Percentiles rank a stretch among this genome's conserved stretches.
Evolutionary conservation across 1,139 yeast genomes (phyloP).

Genomic region (Magnusiomyces clavatus): DNA sequence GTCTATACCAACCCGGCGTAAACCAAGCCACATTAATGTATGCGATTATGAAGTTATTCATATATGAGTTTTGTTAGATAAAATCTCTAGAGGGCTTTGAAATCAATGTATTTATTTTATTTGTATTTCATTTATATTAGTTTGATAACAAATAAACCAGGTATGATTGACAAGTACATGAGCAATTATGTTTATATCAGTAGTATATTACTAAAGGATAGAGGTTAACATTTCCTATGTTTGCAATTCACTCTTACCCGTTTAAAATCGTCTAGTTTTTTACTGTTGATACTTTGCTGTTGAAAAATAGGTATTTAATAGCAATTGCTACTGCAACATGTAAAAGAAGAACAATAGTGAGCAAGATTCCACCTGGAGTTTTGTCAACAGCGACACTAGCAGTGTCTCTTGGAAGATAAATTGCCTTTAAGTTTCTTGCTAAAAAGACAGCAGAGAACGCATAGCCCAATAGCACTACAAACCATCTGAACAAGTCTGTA

Average conservation of each 20-base stretch:
- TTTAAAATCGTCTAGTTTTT: background rate
- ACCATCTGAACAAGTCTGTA: slow-evolving; percentile 34
- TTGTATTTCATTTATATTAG: too few relatives aligned
- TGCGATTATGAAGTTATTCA: too few relatives aligned
- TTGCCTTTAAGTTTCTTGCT: slow-evolving; percentile 31
- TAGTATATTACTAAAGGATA: background rate
- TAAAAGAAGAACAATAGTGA: slow-evolving; percentile 28
- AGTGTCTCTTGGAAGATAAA: slow-evolving; percentile 27
- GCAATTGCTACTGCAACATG: slow-evolving; percentile 35
- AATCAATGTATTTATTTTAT: too few relatives aligned
- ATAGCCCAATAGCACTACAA: slow-evolving; percentile 32
- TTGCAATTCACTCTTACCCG: background rate
- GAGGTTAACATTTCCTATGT: too few relatives aligned
- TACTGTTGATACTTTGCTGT: slow-evolving; percentile 6
- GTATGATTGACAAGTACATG: too few relatives aligned
- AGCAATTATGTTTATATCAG: too few relatives aligned
- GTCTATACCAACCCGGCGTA: too few relatives aligned
- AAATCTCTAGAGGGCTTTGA: too few relatives aligned
- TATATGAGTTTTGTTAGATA: too few relatives aligned
- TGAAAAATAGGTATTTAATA: slow-evolving; percentile 33
- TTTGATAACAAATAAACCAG: too few relatives aligned
- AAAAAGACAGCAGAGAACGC: slow-evolving; percentile 33
- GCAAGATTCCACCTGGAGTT: slow-evolving; percentile 27
- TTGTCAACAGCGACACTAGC: slow-evolving; percentile 23
- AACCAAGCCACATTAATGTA: too few relatives aligned